Evolutionary conservation across 306 rosid genomes (phyloP).

Genomic region (Cicer yamashitae): DNA sequence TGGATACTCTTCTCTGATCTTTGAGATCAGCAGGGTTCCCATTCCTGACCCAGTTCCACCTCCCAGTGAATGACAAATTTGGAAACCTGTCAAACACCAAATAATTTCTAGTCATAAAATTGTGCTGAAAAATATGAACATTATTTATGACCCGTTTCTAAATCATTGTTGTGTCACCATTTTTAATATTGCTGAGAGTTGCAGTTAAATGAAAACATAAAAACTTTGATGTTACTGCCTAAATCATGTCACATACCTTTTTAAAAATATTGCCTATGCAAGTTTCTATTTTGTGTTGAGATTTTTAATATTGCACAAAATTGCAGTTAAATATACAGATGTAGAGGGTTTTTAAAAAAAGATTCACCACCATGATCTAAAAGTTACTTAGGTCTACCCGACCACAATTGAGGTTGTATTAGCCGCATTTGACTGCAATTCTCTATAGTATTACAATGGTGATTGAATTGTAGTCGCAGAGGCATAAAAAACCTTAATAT

Average conservation of each 20-base stretch:
- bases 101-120: background rate
- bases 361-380: too few species aligned
- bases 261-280: background rate
- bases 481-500: too few species aligned
- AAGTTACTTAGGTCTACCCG: too few species aligned
- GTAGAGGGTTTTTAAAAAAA: too few species aligned
- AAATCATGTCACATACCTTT: background rate
- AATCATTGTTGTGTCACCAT: background rate
- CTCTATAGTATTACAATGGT: too few species aligned
- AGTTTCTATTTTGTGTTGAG: too few species aligned
- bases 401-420: too few species aligned
- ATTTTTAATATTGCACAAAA: too few species aligned
- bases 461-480: too few species aligned
- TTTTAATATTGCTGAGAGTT: background rate
- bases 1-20: constrained; percentile 95
- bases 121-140: background rate
- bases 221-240: background rate
- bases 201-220: background rate
- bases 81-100: constrained; percentile 68
- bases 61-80: constrained; percentile 88
- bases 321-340: too few species aligned
- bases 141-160: background rate
- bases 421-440: too few species aligned
- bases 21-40: constrained; percentile 88
- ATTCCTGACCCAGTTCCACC: constrained; percentile 98